Evolutionary conservation across 1,284 basidiomycete genomes (phyloP).

Genomic region (Marasmius sp.): DNA sequence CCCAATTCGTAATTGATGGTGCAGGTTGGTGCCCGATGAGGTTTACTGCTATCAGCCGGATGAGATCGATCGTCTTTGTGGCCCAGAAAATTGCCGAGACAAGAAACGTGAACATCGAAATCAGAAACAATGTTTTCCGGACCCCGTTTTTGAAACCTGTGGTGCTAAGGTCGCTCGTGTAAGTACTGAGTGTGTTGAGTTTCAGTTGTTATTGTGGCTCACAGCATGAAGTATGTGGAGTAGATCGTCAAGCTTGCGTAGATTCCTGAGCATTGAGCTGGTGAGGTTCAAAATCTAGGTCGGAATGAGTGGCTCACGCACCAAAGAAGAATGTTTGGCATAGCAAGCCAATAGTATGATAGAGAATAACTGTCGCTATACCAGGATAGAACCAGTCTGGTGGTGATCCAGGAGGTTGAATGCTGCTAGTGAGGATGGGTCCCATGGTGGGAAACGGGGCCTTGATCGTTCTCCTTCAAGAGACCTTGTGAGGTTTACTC

Average conservation of each 20-base stretch:
- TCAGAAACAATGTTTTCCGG: not conserved
- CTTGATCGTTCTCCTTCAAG: too few relatives aligned
- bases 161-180: not conserved
- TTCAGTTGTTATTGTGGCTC: not conserved
- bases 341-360: not conserved
- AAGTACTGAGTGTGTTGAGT: not conserved
- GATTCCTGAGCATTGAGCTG: not conserved
- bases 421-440: too few relatives aligned
- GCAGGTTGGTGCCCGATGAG: not conserved
- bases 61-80: not conserved
- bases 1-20: not conserved
- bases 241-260: not conserved
- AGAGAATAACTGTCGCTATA: not conserved
- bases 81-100: not conserved
- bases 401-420: too few relatives aligned
- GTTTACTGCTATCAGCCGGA: not conserved
- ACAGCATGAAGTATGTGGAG: not conserved
- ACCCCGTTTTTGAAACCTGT: not conserved
- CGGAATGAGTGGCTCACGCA: not conserved
- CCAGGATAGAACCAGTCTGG: too few relatives aligned
- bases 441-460: too few relatives aligned
- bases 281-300: too few relatives aligned
- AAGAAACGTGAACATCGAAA: constrained; percentile 4
- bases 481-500: too few relatives aligned
- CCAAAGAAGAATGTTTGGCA: not conserved